Conservation (phyloP, 352 stramenopile species). For the Phytopythium litorale region DNA sequence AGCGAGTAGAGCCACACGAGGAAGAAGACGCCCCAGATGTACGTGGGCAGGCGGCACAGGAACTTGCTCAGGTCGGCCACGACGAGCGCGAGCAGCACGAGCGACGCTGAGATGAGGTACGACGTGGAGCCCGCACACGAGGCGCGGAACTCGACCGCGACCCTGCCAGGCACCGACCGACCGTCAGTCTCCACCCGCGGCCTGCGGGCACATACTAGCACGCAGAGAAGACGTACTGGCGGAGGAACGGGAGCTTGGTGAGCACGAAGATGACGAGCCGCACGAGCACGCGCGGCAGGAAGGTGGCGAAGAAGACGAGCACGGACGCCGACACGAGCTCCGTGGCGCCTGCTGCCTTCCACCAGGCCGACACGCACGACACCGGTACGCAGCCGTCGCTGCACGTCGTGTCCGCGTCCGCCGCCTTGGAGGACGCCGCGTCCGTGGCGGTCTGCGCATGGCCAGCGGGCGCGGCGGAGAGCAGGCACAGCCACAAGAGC, state of each 20-base stretch:
- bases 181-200: background rate
- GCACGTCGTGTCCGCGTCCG: constrained; percentile 12
- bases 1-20: constrained; percentile 87
- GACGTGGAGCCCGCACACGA: constrained; percentile 76
- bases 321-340: constrained; percentile 58
- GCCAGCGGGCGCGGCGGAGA: background rate
- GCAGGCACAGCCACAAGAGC: background rate
- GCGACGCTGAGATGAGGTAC: constrained; percentile 79
- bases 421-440: background rate
- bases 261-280: constrained; percentile 84
- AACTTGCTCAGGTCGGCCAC: constrained; percentile 58
- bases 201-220: background rate
- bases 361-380: constrained; percentile 58
- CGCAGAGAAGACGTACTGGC: constrained; percentile 46
- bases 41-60: constrained; percentile 71
- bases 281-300: constrained; percentile 81
- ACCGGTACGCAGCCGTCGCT: constrained; percentile 36
- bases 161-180: constrained; percentile 22
- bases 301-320: constrained; percentile 85
- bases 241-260: constrained; percentile 82
- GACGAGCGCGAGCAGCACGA: constrained; percentile 59
- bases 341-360: constrained; percentile 28
- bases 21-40: constrained; percentile 89
- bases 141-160: constrained; percentile 77
- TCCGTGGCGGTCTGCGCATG: background rate